phyloP scores from a whole-genome alignment of 2,329 filamentous ascomycete species.

The Alternaria gaisen region DNA sequence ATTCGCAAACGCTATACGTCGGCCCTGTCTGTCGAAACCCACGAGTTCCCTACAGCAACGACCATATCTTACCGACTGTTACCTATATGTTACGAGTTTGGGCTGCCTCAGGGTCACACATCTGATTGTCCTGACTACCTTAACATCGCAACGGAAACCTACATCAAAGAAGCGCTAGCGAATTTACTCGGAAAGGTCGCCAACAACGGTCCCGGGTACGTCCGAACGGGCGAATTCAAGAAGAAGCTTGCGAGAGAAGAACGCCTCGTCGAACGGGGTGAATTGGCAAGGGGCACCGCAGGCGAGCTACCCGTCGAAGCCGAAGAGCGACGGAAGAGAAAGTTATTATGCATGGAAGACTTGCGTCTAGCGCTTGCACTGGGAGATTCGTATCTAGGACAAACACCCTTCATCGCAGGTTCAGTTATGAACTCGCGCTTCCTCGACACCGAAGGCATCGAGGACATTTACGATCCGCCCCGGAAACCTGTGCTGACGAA shows the following conservation, averaged over 20 bases:
- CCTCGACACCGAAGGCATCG: conserved; percentile 62
- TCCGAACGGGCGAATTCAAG: conserved; percentile 82
- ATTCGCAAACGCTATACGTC: conserved; percentile 71
- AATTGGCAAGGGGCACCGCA: conserved; percentile 75
- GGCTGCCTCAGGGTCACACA: conserved; percentile 63
- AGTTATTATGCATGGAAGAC: conserved; percentile 79
- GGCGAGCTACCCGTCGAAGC: conserved; percentile 84
- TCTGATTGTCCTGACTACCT: conserved; percentile 66
- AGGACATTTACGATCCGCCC: conserved; percentile 29
- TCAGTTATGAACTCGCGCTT: conserved; percentile 72
- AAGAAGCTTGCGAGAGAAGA: conserved; percentile 80
- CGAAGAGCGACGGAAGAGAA: conserved; percentile 75
- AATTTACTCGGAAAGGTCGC: conserved; percentile 64
- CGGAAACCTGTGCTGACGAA: not conserved
- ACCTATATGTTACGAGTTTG: conserved; percentile 72
- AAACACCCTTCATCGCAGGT: conserved; percentile 78
- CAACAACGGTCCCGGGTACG: conserved; percentile 63
- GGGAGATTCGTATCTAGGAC: conserved; percentile 76
- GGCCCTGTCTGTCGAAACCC: conserved; percentile 67
- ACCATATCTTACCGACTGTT: conserved; percentile 68
- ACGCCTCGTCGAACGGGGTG: conserved; percentile 74
- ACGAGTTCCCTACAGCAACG: conserved; percentile 68
- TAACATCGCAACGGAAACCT: conserved; percentile 69
- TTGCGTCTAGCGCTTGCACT: conserved; percentile 78
- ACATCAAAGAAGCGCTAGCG: conserved; percentile 68